Conservation (phyloP, 192 early-diverging fungal genomes). For the Spizellomyces punctatus region DNA sequence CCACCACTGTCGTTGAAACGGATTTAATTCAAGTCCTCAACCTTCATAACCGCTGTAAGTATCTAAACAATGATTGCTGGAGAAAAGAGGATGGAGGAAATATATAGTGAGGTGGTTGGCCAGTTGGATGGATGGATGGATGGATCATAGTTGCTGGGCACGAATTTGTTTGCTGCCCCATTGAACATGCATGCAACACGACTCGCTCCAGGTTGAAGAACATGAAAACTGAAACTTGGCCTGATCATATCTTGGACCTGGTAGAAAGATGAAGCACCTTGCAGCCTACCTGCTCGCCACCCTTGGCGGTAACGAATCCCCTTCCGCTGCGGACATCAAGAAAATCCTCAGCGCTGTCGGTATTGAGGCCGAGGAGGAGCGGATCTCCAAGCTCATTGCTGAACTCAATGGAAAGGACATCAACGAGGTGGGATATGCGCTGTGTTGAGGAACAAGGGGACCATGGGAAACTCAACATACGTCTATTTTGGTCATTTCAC, state of each 20-base stretch:
- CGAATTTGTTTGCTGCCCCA: background rate
- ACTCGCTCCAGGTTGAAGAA: too few relatives aligned
- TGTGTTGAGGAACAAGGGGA: background rate
- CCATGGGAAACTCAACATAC: background rate
- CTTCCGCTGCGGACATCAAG: slow-evolving; percentile 75
- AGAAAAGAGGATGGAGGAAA: background rate
- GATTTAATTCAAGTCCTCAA: background rate
- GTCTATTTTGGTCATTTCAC: slow-evolving; percentile 13
- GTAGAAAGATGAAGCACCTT: slow-evolving; percentile 86
- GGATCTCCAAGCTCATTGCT: slow-evolving; percentile 74
- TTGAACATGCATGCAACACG: too few relatives aligned
- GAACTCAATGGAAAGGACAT: slow-evolving; percentile 89
- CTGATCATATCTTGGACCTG: too few relatives aligned
- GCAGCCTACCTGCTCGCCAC: slow-evolving; percentile 96
- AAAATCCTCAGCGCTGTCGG: slow-evolving; percentile 86
- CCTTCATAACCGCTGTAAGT: background rate
- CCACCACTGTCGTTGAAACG: background rate
- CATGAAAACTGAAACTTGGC: too few relatives aligned
- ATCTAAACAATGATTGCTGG: slow-evolving; percentile 1
- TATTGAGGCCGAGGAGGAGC: slow-evolving; percentile 84
- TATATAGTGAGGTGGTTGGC: too few relatives aligned
- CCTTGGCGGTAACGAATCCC: slow-evolving; percentile 82
- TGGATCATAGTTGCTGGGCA: background rate
- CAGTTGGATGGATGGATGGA: background rate
- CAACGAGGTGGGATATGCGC: slow-evolving; percentile 60